Base-by-base conservation (phyloP, 352 stramenopile species). In the Globisporangium mamillatum region DNA sequence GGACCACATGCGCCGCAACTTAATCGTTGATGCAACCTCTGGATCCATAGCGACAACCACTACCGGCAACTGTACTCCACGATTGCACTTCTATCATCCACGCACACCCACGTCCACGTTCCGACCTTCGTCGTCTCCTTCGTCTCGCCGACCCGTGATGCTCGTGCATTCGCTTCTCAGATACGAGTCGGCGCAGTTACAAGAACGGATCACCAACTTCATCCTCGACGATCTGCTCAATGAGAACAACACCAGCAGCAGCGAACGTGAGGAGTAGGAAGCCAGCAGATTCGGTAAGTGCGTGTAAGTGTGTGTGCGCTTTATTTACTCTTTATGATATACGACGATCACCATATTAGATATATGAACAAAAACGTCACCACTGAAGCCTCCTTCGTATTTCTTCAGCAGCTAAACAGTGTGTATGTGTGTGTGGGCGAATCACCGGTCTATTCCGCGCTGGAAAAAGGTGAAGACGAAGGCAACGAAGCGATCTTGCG, bases 161-260 rank as follows among this genome's bases (percentile, higher is more conserved):
- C 36, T 66, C 9, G 9, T 58, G 16, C 6, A 52, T 20, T 32
- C 53, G 27, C 52, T 78, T 0, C 72, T 77, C 44, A 60, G 4
- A 4, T 65, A 79, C 22, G 74, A 82, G 57, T 64, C 71, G 4
- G 29, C 70, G 46, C 64, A 81, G 67, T 55, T 85, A 8, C 74
- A 85, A 24, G 69, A 74, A 12, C 68, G 74, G 25, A 68, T 82
- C 48, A 80, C 75, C 0, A 52, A 65, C 27, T 61, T 73, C 48
- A 77, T 85, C 53, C 60, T 85, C 29, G 55, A 60, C 25, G 78
- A 85, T 24, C 55, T 85, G 34, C n/a, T 84, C 24, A 29, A 10
- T 18, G 69, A 25, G 53, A 63, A 24, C 34, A 65, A 14, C 25
- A 57, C 38, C 18, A 38, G 7, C 25, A 38, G 16, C 20, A 44